phyloP scores from a whole-genome alignment of 2,329 filamentous ascomycete genomes.

The Paecilomyces dactylethromorphus region DNA sequence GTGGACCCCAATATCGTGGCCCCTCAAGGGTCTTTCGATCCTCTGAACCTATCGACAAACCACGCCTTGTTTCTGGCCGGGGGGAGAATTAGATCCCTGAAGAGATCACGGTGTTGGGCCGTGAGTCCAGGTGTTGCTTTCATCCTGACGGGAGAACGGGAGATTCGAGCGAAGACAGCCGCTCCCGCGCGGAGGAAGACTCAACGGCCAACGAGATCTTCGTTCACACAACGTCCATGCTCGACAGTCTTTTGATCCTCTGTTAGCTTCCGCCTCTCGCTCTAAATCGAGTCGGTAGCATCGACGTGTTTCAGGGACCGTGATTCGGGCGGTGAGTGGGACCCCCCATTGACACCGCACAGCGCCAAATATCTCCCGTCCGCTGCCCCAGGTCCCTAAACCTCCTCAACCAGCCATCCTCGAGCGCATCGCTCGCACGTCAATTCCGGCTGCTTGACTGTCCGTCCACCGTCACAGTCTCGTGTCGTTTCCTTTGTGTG shows the following conservation, averaged over 20 bases:
- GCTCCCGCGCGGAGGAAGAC: neutral
- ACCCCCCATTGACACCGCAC: constrained; percentile 1
- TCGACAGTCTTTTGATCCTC: neutral
- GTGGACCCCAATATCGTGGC: neutral
- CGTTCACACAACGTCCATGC: neutral
- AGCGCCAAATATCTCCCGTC: constrained; percentile 1
- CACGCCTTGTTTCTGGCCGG: too few species aligned
- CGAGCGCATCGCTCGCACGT: constrained; percentile 3
- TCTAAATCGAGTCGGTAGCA: neutral
- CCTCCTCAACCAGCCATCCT: constrained; percentile 10
- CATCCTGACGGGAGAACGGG: neutral
- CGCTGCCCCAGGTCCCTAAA: constrained; percentile 4
- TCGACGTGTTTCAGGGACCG: constrained; percentile 4
- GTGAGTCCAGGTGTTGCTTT: neutral
- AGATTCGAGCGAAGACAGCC: neutral
- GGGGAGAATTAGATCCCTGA: neutral
- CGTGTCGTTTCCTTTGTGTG: constrained; percentile 15
- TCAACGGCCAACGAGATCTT: neutral
- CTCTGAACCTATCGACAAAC: neutral
- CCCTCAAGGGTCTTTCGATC: neutral
- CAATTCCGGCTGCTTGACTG: neutral
- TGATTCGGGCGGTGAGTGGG: constrained; percentile 3
- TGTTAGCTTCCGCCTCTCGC: neutral
- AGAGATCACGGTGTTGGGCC: neutral
- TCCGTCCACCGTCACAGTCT: neutral